phyloP scores from a whole-genome alignment of 2,329 filamentous ascomycete genomes.

The Phoma sp. region DNA sequence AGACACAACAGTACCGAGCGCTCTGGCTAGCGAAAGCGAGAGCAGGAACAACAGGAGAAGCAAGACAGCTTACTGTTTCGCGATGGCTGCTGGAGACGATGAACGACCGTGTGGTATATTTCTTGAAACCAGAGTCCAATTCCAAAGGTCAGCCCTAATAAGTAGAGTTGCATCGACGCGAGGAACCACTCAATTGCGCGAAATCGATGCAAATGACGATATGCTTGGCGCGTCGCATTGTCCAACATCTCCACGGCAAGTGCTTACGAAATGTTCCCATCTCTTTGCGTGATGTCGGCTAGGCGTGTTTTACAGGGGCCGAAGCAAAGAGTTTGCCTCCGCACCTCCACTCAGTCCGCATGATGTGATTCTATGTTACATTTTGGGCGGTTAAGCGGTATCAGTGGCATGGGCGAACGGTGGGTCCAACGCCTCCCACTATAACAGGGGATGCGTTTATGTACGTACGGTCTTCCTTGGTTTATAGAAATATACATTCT shows the following conservation, averaged over 20 bases:
- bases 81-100: too few relatives aligned
- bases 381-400: neutral
- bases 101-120: too few relatives aligned
- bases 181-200: constrained; percentile 7
- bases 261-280: neutral
- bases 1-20: too few relatives aligned
- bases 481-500: neutral
- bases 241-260: constrained; percentile 8
- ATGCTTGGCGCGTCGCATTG: constrained; percentile 20
- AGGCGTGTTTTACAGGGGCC: constrained; percentile 2
- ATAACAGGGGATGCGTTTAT: neutral
- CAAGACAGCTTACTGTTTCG: too few relatives aligned
- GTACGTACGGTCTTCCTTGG: neutral
- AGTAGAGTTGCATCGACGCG: constrained; percentile 17
- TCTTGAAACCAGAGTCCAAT: too few relatives aligned
- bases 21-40: too few relatives aligned
- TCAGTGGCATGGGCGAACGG: neutral
- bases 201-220: constrained; percentile 18
- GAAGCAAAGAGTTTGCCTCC: neutral
- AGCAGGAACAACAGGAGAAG: too few relatives aligned
- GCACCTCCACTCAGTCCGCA: constrained; percentile 4
- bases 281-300: constrained; percentile 15
- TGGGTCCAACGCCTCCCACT: neutral
- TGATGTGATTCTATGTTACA: neutral
- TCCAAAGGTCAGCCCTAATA: too few relatives aligned